Evolutionary conservation across 2,329 filamentous ascomycete genomes (phyloP), one percentile per base, ranked within the genome.

Genomic region (Cladosporium sp.): DNA sequence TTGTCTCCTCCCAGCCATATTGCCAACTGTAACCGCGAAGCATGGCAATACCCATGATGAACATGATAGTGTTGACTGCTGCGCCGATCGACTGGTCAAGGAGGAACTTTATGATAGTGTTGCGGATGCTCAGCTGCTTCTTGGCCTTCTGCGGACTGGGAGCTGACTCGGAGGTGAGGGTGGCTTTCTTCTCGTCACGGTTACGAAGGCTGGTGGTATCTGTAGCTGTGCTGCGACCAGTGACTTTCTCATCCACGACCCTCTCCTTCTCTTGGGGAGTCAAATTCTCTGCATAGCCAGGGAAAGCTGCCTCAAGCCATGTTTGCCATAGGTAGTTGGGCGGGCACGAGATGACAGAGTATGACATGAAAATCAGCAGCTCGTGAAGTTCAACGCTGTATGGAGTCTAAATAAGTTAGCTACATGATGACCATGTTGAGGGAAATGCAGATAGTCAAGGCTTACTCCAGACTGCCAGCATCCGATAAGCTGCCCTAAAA

Each of bases 311-410:
- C 78, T 97, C 93, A 62, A 97, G 84, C 74, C 85, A 91, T 49
- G 87, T 84, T 82, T 96, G 93, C 93, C 92, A 97, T 72, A 91
- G 75, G 74, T 92, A 91, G 79, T 97, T 97, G 53, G 91, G 91
- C 2, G 93, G 92, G 49, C 89, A 90, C 77, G 85, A 89, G 66
- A 96, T 75, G 37, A 91, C 74, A 69, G 89, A 86, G 81, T 89
- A 96, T 62, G 92, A 74, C 61, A 91, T 80, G 78, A 96, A 97
- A 75, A 93, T 91, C 70, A 93, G 80, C 52, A 96, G 83, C 4
- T 90, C 87, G 5, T 85, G 79, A 78, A 84, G 84, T 78, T 93
- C 86, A 71, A 96, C 80, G 28, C 80, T 77, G 62, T 91, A 84
- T 12, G 86, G 78, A 62, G 78, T 81, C 88, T 91, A 69, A 6